Evolutionary conservation across 176 grass and related monocot genomes (phyloP), one percentile per base, ranked within the genome.

Genomic region (Olyra latifolia): DNA sequence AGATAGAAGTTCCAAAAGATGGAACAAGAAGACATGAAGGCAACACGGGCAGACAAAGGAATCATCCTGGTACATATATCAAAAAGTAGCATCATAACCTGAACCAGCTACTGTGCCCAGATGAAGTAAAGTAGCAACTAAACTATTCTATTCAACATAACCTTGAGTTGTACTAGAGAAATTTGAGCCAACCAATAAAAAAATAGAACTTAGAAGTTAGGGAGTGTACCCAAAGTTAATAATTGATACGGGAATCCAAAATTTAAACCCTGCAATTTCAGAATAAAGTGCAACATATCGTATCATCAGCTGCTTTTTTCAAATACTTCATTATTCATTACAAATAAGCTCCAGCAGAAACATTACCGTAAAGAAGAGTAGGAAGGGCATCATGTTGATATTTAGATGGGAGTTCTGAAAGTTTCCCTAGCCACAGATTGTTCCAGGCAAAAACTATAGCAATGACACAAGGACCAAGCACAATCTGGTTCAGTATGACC

Each of bases 1-100:
- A 99, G 80, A 67, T 99, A 95, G 30, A 89, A 91, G 86, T 99
- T 99, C 90, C 96, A 99, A 46, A 99, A 95, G 56, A 95, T 91
- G 55, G 96, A 95, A 84, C 96, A 95, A 38, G 90, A 83, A 14
- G 96, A 99, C 92, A 99, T 99, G 62, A 99, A 99, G 71, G 84
- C 96, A 55, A 99, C 96, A 82, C 96, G 90, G 76, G 92, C 81
- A 82, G 92, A 29, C 67, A 95, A 84, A 79, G 96, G 96, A 77
- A 99, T 81, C 29, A 88, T 57, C 86, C 96, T 99, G 90, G 43
- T 71, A 87, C 15, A 79, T 22, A 29, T 2, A 82, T 30, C 1
- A 35, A 56, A 76, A 56, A 71, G 19, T 60, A 72, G 28, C 12
- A 79, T 71, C 27, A 76, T n/a, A n/a, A n/a, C n/a, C n/a, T n/a